A percentile compares a stretch with the other conserved stretches of the same genome.
Conservation (phyloP, 352 stramenopile genomes). For the Globisporangium nodosum region DNA sequence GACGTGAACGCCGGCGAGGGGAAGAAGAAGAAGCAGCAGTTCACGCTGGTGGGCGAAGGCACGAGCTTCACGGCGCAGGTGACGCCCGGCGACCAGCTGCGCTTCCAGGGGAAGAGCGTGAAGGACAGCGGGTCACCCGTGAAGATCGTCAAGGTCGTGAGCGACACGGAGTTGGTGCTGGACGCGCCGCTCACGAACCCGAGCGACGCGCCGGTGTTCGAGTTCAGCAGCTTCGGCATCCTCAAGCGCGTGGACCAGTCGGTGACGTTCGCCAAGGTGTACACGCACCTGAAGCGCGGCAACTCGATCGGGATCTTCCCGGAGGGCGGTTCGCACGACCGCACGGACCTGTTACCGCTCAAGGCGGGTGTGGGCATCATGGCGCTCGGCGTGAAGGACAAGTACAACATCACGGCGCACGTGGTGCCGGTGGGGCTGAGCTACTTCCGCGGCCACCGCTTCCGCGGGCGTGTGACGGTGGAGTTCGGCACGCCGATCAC, state of each 20-base stretch:
- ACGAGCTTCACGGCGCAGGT: constrained; percentile 75
- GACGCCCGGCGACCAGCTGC: constrained; percentile 73
- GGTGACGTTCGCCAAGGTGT: constrained; percentile 91
- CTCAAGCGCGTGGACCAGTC: constrained; percentile 91
- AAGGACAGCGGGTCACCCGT: constrained; percentile 79
- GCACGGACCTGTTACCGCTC: constrained; percentile 95
- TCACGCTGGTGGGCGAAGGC: constrained; percentile 50
- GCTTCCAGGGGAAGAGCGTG: constrained; percentile 68
- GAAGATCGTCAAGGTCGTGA: constrained; percentile 79
- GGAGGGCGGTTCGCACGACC: constrained; percentile 96
- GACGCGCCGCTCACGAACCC: constrained; percentile 36
- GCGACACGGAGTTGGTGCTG: constrained; percentile 81
- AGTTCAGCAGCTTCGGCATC: constrained; percentile 69
- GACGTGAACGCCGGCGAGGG: constrained; percentile 1
- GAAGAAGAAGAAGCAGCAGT: constrained; percentile 24
- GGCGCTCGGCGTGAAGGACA: constrained; percentile 94
- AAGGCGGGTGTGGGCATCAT: constrained; percentile 98
- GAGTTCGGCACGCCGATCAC: constrained; percentile 94
- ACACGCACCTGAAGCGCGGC: constrained; percentile 84
- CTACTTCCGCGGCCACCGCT: constrained; percentile 97
- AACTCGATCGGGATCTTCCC: constrained; percentile 97
- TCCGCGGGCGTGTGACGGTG: constrained; percentile 94
- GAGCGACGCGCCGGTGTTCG: constrained; percentile 29
- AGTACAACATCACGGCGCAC: constrained; percentile 94
- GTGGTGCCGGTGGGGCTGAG: constrained; percentile 98